phyloP scores from a whole-genome alignment of 805 yeast genomes.

The Candida boidinii region DNA sequence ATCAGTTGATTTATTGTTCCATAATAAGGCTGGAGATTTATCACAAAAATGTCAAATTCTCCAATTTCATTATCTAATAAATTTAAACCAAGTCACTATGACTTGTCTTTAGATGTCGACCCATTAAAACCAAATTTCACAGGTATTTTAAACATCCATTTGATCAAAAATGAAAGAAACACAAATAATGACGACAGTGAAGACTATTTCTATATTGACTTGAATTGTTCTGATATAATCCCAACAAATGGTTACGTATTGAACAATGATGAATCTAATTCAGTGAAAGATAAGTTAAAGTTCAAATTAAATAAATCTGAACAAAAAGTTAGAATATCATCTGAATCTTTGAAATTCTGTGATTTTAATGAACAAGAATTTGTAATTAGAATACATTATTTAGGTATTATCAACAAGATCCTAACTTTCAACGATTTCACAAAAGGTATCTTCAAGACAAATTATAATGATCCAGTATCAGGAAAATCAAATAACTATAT shows the following conservation, averaged over 20 bases:
- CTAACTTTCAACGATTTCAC: constrained; percentile 49
- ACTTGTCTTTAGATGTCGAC: constrained; percentile 24
- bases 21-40: too few relatives aligned
- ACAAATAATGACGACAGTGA: background rate
- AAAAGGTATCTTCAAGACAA: constrained; percentile 60
- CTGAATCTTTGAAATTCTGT: constrained; percentile 17
- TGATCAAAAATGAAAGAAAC: constrained; percentile 18
- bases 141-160: constrained; percentile 28
- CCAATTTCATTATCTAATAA: constrained; percentile 20
- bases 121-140: constrained; percentile 37
- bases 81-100: constrained; percentile 30
- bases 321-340: constrained; percentile 25
- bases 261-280: constrained; percentile 7
- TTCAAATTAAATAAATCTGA: constrained; percentile 29
- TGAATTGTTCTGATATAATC: constrained; percentile 35
- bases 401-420: constrained; percentile 44
- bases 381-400: constrained; percentile 26
- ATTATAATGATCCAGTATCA: constrained; percentile 38
- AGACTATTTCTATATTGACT: constrained; percentile 17
- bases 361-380: constrained; percentile 5
- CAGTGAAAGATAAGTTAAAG: constrained; percentile 13
- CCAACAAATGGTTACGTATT: constrained; percentile 25
- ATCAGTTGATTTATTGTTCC: too few relatives aligned
- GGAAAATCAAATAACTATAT: constrained; percentile 43
- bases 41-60: constrained; percentile 6